Evolutionary conservation across 768 basidiomycete species (phyloP).

Genomic region (Suillus discolor): DNA sequence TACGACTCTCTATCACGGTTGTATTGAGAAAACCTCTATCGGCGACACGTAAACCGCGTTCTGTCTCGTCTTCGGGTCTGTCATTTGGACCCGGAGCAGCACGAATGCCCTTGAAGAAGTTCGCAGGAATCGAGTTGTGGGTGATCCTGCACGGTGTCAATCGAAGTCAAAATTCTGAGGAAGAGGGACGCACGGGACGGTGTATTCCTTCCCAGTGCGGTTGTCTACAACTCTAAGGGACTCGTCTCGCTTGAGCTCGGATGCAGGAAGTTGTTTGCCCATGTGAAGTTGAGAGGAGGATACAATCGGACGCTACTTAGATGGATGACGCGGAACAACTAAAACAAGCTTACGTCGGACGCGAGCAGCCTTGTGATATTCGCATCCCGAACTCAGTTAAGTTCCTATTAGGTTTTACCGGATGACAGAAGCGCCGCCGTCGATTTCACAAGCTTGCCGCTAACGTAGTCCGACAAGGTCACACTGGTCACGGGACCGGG

Average conservation of each 20-base stretch:
- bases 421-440: background rate
- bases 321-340: background rate
- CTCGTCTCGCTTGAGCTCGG: slow-evolving; percentile 22
- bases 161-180: background rate
- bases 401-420: background rate
- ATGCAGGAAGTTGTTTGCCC: slow-evolving; percentile 27
- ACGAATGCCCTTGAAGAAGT: slow-evolving; percentile 77
- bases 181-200: slow-evolving; percentile 61
- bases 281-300: slow-evolving; percentile 14
- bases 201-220: slow-evolving; percentile 79
- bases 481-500: slow-evolving; percentile 1
- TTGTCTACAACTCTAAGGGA: slow-evolving; percentile 77
- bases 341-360: background rate
- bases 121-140: slow-evolving; percentile 79
- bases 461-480: background rate
- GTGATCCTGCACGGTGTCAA: slow-evolving; percentile 53
- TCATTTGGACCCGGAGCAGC: slow-evolving; percentile 60
- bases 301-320: background rate
- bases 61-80: slow-evolving; percentile 79
- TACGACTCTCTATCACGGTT: slow-evolving; percentile 75
- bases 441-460: slow-evolving; percentile 1
- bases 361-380: slow-evolving; percentile 2
- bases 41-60: slow-evolving; percentile 76
- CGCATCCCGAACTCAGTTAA: background rate
- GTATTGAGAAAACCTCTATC: slow-evolving; percentile 87